These are phyloP conservation scores for Entrophospora sp. DNA, from an alignment of 192 early-diverging fungal species.

Conservation along the genomic window DNA sequence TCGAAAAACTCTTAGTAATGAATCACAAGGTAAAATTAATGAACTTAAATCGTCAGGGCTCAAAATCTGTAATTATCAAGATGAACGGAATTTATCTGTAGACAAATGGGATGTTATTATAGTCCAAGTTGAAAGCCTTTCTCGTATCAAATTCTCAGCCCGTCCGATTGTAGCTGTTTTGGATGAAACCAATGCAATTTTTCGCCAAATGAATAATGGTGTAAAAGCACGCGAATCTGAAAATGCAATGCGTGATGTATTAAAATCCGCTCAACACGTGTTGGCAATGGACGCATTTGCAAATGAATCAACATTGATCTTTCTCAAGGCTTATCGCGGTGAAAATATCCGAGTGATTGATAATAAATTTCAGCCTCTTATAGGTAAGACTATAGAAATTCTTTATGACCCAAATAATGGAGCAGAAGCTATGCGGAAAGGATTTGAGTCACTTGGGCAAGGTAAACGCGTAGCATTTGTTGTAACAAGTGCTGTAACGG, in stretches of 20 bases:
- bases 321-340: background rate
- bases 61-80: background rate
- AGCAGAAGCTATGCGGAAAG: conserved; percentile 8
- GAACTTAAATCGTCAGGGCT: too few relatives aligned
- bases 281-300: conserved; percentile 7
- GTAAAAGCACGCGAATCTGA: background rate
- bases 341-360: background rate
- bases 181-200: background rate
- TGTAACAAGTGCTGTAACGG: background rate
- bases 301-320: background rate
- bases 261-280: background rate
- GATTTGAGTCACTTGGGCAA: background rate
- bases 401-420: conserved; percentile 15
- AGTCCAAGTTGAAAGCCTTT: conserved; percentile 2
- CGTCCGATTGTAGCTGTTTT: background rate
- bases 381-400: background rate
- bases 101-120: conserved; percentile 9
- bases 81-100: conserved; percentile 1
- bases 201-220: conserved; percentile 9
- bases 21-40: background rate
- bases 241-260: conserved; percentile 11
- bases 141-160: background rate
- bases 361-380: conserved; percentile 7
- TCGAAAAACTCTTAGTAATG: conserved; percentile 11
- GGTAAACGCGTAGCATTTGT: conserved; percentile 7